phyloP scores from a whole-genome alignment of 441 rosid genomes.

The Arabidopsis lyrata region DNA sequence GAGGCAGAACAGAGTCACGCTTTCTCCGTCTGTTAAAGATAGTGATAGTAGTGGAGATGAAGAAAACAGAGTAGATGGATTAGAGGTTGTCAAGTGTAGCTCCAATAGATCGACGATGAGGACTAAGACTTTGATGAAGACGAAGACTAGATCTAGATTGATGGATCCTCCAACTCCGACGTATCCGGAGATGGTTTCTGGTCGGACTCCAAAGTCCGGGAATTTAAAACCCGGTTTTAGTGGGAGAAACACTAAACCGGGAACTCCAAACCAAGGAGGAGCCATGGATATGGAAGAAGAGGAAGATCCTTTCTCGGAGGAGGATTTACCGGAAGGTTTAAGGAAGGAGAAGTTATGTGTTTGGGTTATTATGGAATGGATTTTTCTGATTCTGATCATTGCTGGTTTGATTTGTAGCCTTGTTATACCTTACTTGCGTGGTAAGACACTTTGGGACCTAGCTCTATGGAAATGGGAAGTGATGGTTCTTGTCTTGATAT shows the following conservation, averaged over 20 bases:
- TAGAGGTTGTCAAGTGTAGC: slow-evolving; percentile 50
- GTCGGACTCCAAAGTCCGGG: slow-evolving; percentile 50
- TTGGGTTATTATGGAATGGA: slow-evolving; percentile 57
- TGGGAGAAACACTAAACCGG: slow-evolving; percentile 45
- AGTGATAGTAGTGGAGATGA: slow-evolving; percentile 43
- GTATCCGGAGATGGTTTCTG: slow-evolving; percentile 47
- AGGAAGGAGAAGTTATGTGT: slow-evolving; percentile 50
- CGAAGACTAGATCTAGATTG: slow-evolving; percentile 56
- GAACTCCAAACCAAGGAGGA: slow-evolving; percentile 36
- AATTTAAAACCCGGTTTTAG: slow-evolving; percentile 50
- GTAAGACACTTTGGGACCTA: slow-evolving; percentile 54
- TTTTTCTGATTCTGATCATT: slow-evolving; percentile 56
- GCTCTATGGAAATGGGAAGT: slow-evolving; percentile 71
- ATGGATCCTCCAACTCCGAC: slow-evolving; percentile 60
- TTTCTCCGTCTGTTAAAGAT: slow-evolving; percentile 44
- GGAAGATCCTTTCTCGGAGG: slow-evolving; percentile 59
- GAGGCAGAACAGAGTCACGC: slow-evolving; percentile 48
- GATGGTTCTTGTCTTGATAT: slow-evolving; percentile 62
- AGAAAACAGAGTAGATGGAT: slow-evolving; percentile 30
- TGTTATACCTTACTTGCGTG: slow-evolving; percentile 44
- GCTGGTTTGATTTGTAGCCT: slow-evolving; percentile 57
- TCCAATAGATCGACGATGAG: slow-evolving; percentile 46
- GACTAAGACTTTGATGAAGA: slow-evolving; percentile 48
- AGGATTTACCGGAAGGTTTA: slow-evolving; percentile 64
- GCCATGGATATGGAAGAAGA: slow-evolving; percentile 55